Conservation (phyloP, 2,329 filamentous ascomycete species). For the Pseudocercospora musae region DNA sequence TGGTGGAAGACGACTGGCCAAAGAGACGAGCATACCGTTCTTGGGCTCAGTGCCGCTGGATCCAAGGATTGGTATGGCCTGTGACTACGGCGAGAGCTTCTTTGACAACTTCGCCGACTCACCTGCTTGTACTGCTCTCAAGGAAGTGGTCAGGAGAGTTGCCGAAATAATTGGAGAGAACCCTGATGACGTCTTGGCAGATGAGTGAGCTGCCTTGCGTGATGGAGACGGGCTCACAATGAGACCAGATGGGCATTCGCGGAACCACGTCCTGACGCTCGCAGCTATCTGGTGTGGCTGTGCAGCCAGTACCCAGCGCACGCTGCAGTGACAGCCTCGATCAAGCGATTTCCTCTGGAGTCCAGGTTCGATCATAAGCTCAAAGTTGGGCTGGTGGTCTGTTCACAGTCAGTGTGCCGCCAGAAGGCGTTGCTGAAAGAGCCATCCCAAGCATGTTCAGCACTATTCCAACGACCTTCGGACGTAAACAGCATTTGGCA, state of each 20-base stretch:
- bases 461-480: background rate
- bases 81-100: slow-evolving; percentile 96
- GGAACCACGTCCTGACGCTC: background rate
- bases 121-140: slow-evolving; percentile 80
- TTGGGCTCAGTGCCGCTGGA: slow-evolving; percentile 87
- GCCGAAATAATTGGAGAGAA: slow-evolving; percentile 34
- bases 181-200: slow-evolving; percentile 29
- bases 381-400: background rate
- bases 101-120: slow-evolving; percentile 92
- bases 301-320: background rate
- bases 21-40: slow-evolving; percentile 85
- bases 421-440: background rate
- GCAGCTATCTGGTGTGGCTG: background rate
- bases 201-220: slow-evolving; percentile 18
- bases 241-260: background rate
- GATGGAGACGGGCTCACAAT: background rate
- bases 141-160: slow-evolving; percentile 72
- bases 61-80: slow-evolving; percentile 90
- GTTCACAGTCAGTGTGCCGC: background rate
- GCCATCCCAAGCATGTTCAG: background rate
- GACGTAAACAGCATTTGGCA: background rate
- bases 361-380: background rate
- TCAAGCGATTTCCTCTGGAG: background rate
- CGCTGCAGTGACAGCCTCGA: background rate
- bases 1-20: slow-evolving; percentile 73